phyloP scores from a whole-genome alignment of 345 rosid genomes.

The Pistacia vera region DNA sequence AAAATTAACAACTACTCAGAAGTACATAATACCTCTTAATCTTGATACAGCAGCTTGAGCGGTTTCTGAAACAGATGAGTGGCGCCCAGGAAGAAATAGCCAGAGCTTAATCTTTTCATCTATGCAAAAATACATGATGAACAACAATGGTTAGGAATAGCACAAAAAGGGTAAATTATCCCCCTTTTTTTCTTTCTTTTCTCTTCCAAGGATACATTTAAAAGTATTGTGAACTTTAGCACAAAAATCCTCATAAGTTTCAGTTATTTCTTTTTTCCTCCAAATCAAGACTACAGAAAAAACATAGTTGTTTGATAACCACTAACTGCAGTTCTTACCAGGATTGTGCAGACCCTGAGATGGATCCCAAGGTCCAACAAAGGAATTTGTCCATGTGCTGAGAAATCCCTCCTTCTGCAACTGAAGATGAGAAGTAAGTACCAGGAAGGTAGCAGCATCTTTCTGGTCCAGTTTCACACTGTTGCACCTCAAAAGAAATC shows the following conservation, averaged over 20 bases:
- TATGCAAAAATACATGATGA: slow-evolving; percentile 27
- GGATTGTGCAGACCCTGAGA: slow-evolving; percentile 98
- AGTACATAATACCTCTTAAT: slow-evolving; percentile 68
- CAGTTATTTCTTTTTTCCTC: background rate
- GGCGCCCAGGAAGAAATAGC: slow-evolving; percentile 93
- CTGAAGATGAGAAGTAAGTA: slow-evolving; percentile 86
- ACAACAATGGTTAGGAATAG: background rate
- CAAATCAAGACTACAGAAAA: slow-evolving; percentile 2
- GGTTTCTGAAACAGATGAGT: slow-evolving; percentile 62
- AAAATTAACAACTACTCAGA: background rate
- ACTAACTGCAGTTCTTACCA: slow-evolving; percentile 50
- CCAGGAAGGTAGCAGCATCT: slow-evolving; percentile 79
- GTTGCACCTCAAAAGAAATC: slow-evolving; percentile 31
- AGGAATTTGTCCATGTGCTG: slow-evolving; percentile 96
- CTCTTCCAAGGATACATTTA: background rate
- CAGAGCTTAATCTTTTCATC: slow-evolving; percentile 99
- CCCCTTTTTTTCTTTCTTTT: background rate
- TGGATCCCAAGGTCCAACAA: slow-evolving; percentile 99
- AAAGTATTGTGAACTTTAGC: background rate
- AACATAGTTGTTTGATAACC: background rate
- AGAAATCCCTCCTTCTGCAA: slow-evolving; percentile 89
- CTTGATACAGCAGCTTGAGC: slow-evolving; percentile 84
- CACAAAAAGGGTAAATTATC: background rate
- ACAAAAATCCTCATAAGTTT: background rate
- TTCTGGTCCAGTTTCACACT: slow-evolving; percentile 79